phyloP scores from a whole-genome alignment of 345 rosid species.

The Gossypium herbaceum region DNA sequence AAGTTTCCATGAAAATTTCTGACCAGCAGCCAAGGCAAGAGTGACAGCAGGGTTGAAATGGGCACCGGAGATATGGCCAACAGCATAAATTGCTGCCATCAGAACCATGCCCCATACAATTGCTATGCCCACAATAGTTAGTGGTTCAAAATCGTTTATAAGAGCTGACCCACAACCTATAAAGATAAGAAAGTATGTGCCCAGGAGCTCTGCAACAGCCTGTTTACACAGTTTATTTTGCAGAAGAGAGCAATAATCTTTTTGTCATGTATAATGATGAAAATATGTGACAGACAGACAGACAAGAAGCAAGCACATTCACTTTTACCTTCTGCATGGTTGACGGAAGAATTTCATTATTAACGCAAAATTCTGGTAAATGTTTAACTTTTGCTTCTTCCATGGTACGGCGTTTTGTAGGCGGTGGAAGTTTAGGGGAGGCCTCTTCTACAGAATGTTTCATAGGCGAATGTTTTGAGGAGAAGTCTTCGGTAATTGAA shows the following conservation, averaged over 20 bases:
- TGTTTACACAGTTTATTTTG: conserved; percentile 10
- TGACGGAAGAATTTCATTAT: neutral
- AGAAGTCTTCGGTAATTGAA: neutral
- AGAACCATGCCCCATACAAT: conserved; percentile 44
- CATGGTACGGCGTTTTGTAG: neutral
- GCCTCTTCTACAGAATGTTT: neutral
- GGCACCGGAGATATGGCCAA: conserved; percentile 49
- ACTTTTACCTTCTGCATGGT: conserved; percentile 3
- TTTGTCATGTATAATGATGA: neutral
- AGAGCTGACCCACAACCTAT: conserved; percentile 42
- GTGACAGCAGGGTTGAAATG: conserved; percentile 56
- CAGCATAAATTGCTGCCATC: conserved; percentile 39
- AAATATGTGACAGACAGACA: neutral
- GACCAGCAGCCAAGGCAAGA: conserved; percentile 34
- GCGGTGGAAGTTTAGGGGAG: conserved; percentile 6
- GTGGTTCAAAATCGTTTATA: conserved; percentile 25
- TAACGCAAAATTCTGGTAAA: neutral
- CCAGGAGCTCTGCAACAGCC: conserved; percentile 45
- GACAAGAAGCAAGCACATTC: neutral
- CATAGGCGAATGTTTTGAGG: neutral
- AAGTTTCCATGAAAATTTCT: conserved; percentile 39
- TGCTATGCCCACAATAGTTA: conserved; percentile 38
- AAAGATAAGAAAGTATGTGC: conserved; percentile 41
- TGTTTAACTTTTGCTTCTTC: neutral
- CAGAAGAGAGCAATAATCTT: neutral